These are phyloP conservation scores for Venturia aucupariae DNA, from an alignment of 2,329 filamentous ascomycete genomes.

Conservation along the genomic window DNA sequence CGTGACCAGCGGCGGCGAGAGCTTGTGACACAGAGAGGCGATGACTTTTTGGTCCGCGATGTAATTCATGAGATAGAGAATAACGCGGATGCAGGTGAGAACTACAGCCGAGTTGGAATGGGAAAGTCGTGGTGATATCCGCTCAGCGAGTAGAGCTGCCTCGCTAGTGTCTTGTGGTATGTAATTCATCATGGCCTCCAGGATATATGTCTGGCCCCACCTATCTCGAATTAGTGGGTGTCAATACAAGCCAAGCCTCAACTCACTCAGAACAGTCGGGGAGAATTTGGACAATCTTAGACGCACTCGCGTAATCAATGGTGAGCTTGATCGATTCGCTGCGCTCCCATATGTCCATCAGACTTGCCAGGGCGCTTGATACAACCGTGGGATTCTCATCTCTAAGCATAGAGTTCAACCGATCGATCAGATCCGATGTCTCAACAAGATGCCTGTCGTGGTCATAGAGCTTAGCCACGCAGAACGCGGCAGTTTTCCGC, in stretches of 20 bases:
- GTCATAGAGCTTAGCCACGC: conserved; percentile 95
- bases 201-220: conserved; percentile 98
- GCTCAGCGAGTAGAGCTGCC: conserved; percentile 80
- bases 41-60: conserved; percentile 88
- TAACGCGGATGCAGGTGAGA: conserved; percentile 89
- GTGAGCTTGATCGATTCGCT: conserved; percentile 97
- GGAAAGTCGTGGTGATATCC: conserved; percentile 88
- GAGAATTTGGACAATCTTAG: conserved; percentile 93
- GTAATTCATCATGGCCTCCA: conserved; percentile 96
- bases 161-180: conserved; percentile 86
- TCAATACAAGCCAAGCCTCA: conserved; percentile 9
- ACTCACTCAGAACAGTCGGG: conserved; percentile 93
- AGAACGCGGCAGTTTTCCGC: conserved; percentile 92
- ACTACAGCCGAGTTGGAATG: conserved; percentile 97
- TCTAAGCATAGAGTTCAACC: conserved; percentile 77
- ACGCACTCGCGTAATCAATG: conserved; percentile 94
- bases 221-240: conserved; percentile 37
- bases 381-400: conserved; percentile 98
- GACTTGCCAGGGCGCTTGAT: conserved; percentile 76
- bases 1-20: conserved; percentile 91
- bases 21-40: conserved; percentile 75
- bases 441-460: conserved; percentile 89
- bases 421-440: conserved; percentile 81
- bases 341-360: conserved; percentile 98
- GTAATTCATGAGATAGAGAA: conserved; percentile 98